Evolutionary conservation across 2,329 filamentous ascomycete species (phyloP), one percentile per base, ranked within the genome.

Genomic region (Hypoxylon sp.): DNA sequence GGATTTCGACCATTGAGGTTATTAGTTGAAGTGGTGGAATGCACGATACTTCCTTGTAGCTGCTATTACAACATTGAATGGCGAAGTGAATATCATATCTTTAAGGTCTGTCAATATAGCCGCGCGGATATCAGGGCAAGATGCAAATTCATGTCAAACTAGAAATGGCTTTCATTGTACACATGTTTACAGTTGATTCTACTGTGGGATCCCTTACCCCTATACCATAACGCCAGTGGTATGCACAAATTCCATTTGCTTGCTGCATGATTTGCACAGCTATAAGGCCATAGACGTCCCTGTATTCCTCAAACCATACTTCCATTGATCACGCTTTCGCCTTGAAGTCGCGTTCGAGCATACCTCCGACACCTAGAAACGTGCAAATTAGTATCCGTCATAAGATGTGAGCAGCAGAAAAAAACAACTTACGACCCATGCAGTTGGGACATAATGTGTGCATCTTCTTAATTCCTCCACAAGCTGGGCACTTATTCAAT

Each of bases 371-470:
- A 14, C 70, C 76, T 77, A 37, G 4, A 22, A 19, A n/a, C 17
- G 57, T 5, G 42, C 19, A 3, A 29, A 52, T 70, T 56, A 70
- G 68, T 31, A 26, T 13, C 14, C 24, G 1, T 10, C 37, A 46
- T 17, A 19, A n/a, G 4, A 44, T 10, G 17, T 6, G 39, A n/a
- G 29, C 14, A 4, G 3, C 1, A 19, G 13, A 24, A 13, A 26
- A 37, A 35, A 35, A 52, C 4, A 60, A 82, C 90, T 76, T 87
- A 97, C 94, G 92, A 80, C 88, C 85, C 68, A 97, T 90, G 81
- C 96, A 99, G 77, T 92, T 90, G 19, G 94, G 90, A 81, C 96
- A 99, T 72, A 99, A 80, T 37, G 94, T 84, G 83, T 99, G 96
- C 77, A 94, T 91, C 78, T 94, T 90, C 85, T 99, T 99, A 26